phyloP scores from a whole-genome alignment of 169 alveolate species.

The Amoebophrya sp. region DNA sequence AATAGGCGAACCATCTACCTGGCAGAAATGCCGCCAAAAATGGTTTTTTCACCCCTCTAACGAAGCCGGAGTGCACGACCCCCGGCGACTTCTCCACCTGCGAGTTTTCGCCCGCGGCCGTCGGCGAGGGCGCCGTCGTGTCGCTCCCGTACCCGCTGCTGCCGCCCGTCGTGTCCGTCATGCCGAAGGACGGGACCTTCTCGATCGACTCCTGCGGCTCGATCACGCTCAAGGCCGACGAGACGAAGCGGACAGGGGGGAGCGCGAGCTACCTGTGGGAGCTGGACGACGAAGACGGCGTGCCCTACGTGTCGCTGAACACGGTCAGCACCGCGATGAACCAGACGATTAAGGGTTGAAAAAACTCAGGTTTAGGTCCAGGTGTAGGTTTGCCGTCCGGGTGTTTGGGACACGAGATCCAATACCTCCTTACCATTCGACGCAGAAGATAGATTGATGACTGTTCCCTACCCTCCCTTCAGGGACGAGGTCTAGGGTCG shows the following conservation, averaged over 20 bases:
- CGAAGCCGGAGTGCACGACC: not conserved
- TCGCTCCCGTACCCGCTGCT: not conserved
- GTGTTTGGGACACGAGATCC: too few relatives aligned
- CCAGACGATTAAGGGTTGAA: too few relatives aligned
- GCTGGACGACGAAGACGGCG: not conserved
- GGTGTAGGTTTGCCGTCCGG: too few relatives aligned
- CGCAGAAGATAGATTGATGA: too few relatives aligned
- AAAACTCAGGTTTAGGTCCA: too few relatives aligned
- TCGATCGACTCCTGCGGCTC: not conserved
- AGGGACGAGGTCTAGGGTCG: too few relatives aligned
- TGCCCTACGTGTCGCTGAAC: not conserved
- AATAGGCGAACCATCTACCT: too few relatives aligned
- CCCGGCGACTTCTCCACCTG: not conserved
- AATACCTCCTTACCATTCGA: too few relatives aligned
- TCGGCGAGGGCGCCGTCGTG: slow-evolving; percentile 1
- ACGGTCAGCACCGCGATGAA: not conserved
- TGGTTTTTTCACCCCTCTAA: too few relatives aligned
- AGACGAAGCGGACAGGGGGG: not conserved
- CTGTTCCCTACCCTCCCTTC: too few relatives aligned
- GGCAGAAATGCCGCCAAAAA: too few relatives aligned
- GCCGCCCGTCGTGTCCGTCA: not conserved
- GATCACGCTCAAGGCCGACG: not conserved
- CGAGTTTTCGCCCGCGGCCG: not conserved
- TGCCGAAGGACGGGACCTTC: not conserved
- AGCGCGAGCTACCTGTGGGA: not conserved